Percentiles rank a stretch among this genome's conserved stretches.
These are phyloP conservation scores for Lophium mytilinum DNA, from an alignment of 495 filamentous ascomycete species.

Conservation along the genomic window DNA sequence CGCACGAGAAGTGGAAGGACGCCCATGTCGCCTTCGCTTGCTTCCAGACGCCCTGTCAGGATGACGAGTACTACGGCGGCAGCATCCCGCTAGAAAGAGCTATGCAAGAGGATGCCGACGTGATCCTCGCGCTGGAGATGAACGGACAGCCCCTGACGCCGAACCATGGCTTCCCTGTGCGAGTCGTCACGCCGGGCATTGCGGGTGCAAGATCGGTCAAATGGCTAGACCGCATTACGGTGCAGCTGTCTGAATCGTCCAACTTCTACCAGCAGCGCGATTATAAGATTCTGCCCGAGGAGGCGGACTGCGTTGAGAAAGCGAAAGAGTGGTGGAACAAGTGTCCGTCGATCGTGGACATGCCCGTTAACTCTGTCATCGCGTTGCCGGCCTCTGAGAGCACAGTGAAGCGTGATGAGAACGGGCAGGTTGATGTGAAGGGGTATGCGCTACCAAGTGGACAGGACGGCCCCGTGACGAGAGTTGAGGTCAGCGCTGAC, in stretches of 20 bases:
- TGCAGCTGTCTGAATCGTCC: slow-evolving; percentile 23
- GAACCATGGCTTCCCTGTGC: slow-evolving; percentile 32
- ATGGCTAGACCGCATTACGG: slow-evolving; percentile 32
- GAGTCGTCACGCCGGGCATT: slow-evolving; percentile 32
- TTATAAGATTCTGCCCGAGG: slow-evolving; percentile 35
- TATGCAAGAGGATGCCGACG: slow-evolving; percentile 39
- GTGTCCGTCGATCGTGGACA: slow-evolving; percentile 29
- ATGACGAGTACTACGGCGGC: slow-evolving; percentile 50
- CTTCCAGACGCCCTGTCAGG: slow-evolving; percentile 41
- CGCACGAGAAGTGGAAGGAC: slow-evolving; percentile 16
- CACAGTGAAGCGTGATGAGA: slow-evolving; percentile 29
- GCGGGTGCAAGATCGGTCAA: slow-evolving; percentile 34
- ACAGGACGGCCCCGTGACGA: slow-evolving; percentile 44
- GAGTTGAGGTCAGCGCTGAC: slow-evolving; percentile 47
- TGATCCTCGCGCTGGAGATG: slow-evolving; percentile 48
- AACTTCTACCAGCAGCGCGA: slow-evolving; percentile 36
- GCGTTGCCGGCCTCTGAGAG: slow-evolving; percentile 39
- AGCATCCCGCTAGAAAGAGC: slow-evolving; percentile 44
- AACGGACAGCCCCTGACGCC: slow-evolving; percentile 30
- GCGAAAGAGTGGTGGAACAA: slow-evolving; percentile 40
- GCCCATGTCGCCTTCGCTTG: slow-evolving; percentile 50
- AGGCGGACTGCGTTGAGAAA: slow-evolving; percentile 30
- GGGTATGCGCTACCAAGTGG: slow-evolving; percentile 52
- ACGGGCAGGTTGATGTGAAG: slow-evolving; percentile 40
- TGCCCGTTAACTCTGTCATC: slow-evolving; percentile 45